Evolutionary conservation across 768 basidiomycete species (phyloP).

Genomic region (Tulasnella sp.): DNA sequence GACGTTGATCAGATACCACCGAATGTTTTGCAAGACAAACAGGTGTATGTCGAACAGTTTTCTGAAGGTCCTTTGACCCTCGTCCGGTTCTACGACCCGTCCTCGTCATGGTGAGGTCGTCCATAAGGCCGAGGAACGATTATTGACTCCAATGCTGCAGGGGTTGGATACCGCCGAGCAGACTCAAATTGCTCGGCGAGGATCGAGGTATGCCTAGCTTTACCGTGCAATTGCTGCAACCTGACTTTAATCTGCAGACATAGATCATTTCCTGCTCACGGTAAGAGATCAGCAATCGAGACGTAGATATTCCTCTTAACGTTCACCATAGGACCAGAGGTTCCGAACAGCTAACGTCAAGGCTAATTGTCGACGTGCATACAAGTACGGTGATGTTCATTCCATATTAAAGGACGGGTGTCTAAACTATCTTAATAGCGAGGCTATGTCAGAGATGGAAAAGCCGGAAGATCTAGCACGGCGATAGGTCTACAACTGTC

Average conservation of each 20-base stretch:
- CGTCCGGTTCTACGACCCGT: slow-evolving; percentile 70
- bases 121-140: background rate
- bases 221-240: too few species aligned
- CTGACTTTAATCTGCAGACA: slow-evolving; percentile 28
- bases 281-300: slow-evolving; percentile 17
- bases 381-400: slow-evolving; percentile 34
- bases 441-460: slow-evolving; percentile 40
- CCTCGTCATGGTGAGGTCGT: slow-evolving; percentile 44
- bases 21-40: slow-evolving; percentile 19
- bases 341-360: slow-evolving; percentile 46
- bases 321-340: slow-evolving; percentile 34
- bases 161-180: slow-evolving; percentile 48
- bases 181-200: slow-evolving; percentile 58
- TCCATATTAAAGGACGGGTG: background rate
- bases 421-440: slow-evolving; percentile 21
- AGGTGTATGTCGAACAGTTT: slow-evolving; percentile 14
- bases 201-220: slow-evolving; percentile 48
- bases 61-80: slow-evolving; percentile 33
- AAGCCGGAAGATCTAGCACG: slow-evolving; percentile 11
- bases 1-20: slow-evolving; percentile 41
- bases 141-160: slow-evolving; percentile 27
- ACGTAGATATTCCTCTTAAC: background rate
- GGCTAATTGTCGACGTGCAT: slow-evolving; percentile 50
- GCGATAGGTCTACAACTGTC: background rate
- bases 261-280: slow-evolving; percentile 55